A percentile compares a stretch with the other conserved stretches of the same genome.
Evolutionary conservation across 2,329 filamentous ascomycete species (phyloP).

Genomic region (Nemania sp.): DNA sequence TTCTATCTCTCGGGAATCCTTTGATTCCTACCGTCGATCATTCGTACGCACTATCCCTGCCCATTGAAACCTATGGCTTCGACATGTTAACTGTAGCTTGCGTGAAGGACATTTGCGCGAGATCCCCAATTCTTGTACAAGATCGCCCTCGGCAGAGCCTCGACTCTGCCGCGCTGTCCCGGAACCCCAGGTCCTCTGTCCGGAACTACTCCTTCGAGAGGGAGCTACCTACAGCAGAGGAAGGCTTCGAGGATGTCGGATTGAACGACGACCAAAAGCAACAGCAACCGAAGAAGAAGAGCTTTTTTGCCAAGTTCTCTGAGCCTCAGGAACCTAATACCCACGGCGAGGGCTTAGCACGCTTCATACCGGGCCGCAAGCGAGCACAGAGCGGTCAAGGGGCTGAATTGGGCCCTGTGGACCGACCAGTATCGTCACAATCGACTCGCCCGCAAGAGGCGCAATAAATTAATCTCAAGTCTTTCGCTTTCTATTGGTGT

Average conservation of each 20-base stretch:
- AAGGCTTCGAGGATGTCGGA: constrained; percentile 88
- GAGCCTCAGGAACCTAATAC: constrained; percentile 50
- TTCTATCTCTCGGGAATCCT: constrained; percentile 93
- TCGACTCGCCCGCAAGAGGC: constrained; percentile 36
- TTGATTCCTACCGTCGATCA: constrained; percentile 93
- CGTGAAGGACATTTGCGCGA: constrained; percentile 78
- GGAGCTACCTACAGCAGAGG: constrained; percentile 71
- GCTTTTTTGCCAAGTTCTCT: constrained; percentile 81
- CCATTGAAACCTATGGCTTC: neutral
- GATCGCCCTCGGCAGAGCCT: constrained; percentile 75
- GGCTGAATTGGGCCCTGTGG: constrained; percentile 40
- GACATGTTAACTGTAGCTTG: constrained; percentile 10
- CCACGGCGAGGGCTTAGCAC: constrained; percentile 38
- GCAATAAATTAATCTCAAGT: constrained; percentile 34
- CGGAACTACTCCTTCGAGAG: constrained; percentile 61
- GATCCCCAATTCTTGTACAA: constrained; percentile 70
- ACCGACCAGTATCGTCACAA: constrained; percentile 39
- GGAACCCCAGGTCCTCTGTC: constrained; percentile 65
- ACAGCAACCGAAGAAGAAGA: constrained; percentile 67
- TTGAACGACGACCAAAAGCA: constrained; percentile 75
- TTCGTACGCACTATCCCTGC: constrained; percentile 68
- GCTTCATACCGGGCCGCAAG: constrained; percentile 43
- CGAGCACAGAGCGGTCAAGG: constrained; percentile 43
- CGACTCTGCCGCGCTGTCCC: constrained; percentile 71
- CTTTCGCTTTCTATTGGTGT: constrained; percentile 1